Percentiles rank a stretch among this genome's conserved stretches.
phyloP scores from a whole-genome alignment of 1,284 basidiomycete genomes.

The Anthracocystis panici-leucophaei region DNA sequence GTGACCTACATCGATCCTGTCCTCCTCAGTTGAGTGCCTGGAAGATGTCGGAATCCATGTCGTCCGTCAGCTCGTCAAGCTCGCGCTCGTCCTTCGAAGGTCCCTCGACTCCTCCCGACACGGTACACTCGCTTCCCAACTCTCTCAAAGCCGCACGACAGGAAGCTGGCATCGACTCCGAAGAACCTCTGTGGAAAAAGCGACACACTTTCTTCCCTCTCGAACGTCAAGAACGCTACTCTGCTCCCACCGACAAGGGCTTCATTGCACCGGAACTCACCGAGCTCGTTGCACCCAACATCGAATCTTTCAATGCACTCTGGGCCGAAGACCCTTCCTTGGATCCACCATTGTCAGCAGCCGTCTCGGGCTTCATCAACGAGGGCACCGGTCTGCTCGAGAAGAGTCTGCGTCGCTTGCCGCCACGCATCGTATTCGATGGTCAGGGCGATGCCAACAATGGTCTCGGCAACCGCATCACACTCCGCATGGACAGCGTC shows the following conservation, averaged over 20 bases:
- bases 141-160: constrained; percentile 46
- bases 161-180: constrained; percentile 31
- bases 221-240: constrained; percentile 83
- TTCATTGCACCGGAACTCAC: constrained; percentile 86
- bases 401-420: constrained; percentile 84
- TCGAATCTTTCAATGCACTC: constrained; percentile 96
- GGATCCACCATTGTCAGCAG: constrained; percentile 73
- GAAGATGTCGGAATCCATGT: constrained; percentile 44
- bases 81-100: constrained; percentile 49
- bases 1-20: background rate
- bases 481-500: constrained; percentile 89
- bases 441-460: constrained; percentile 71
- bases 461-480: constrained; percentile 70
- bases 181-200: constrained; percentile 49
- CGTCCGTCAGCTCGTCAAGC: constrained; percentile 50
- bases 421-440: constrained; percentile 92
- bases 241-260: constrained; percentile 79
- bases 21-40: background rate
- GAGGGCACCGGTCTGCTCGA: constrained; percentile 84
- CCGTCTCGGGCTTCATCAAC: constrained; percentile 76
- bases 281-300: constrained; percentile 91
- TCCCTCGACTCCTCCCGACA: constrained; percentile 47
- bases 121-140: constrained; percentile 35
- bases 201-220: constrained; percentile 81
- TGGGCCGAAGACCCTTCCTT: constrained; percentile 65